phyloP scores from a whole-genome alignment of 2,329 filamentous ascomycete genomes.

The Pseudopithomyces chartarum region DNA sequence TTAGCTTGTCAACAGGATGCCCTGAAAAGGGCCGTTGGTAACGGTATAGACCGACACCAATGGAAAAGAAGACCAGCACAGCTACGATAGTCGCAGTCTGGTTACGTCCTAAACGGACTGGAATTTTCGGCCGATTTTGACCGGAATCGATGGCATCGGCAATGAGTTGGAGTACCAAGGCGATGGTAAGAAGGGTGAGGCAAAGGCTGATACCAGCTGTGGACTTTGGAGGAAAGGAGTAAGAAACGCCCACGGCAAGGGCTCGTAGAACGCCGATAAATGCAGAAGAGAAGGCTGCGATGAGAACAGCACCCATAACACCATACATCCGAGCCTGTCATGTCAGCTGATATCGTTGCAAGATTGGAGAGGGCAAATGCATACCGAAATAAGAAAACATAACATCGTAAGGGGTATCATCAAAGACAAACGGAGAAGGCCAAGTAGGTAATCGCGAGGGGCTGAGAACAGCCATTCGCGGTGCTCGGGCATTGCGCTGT shows the following conservation, averaged over 20 bases:
- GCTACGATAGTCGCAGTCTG: conserved; percentile 42
- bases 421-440: conserved; percentile 42
- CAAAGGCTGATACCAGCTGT: conserved; percentile 35
- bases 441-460: conserved; percentile 37
- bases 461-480: conserved; percentile 41
- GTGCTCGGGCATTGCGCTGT: conserved; percentile 38
- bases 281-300: conserved; percentile 41
- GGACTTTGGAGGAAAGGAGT: conserved; percentile 41
- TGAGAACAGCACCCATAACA: conserved; percentile 41
- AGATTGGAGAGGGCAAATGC: conserved; percentile 12
- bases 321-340: conserved; percentile 36
- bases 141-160: conserved; percentile 36
- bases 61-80: conserved; percentile 46
- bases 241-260: conserved; percentile 38
- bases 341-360: conserved; percentile 15
- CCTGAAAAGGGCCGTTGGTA: conserved; percentile 48
- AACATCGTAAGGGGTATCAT: conserved; percentile 45
- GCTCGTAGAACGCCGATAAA: conserved; percentile 39
- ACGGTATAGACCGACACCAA: conserved; percentile 40
- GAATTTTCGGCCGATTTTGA: conserved; percentile 32
- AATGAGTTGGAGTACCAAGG: conserved; percentile 35
- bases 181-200: conserved; percentile 36
- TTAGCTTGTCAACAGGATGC: conserved; percentile 62
- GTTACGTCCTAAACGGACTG: conserved; percentile 38
- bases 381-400: conserved; percentile 42